phyloP scores from a whole-genome alignment of 805 yeast species.

The Jamesozyma spencerorum region DNA sequence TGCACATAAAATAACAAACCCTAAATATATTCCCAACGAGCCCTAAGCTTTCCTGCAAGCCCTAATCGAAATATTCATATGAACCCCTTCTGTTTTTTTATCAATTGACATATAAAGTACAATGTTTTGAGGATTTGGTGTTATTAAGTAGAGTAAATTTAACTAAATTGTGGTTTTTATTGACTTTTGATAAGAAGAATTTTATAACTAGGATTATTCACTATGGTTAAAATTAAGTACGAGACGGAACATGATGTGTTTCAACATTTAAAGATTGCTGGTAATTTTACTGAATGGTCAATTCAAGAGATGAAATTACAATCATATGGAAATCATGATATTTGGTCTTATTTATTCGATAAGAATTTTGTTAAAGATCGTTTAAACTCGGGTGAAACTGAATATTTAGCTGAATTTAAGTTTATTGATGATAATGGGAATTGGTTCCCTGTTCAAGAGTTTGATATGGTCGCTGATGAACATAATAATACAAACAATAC shows the following conservation, averaged over 20 bases:
- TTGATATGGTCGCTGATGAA: conserved; percentile 28
- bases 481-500: conserved; percentile 33
- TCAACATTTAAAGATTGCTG: conserved; percentile 29
- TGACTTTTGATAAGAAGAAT: too few relatives aligned
- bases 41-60: too few relatives aligned
- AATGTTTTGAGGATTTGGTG: too few relatives aligned
- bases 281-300: conserved; percentile 32
- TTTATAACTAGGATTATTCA: too few relatives aligned
- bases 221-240: conserved; percentile 6
- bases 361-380: background rate
- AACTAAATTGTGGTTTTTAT: too few relatives aligned
- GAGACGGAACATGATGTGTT: background rate
- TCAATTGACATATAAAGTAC: too few relatives aligned
- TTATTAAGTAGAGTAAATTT: too few relatives aligned
- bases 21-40: too few relatives aligned
- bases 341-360: conserved; percentile 10
- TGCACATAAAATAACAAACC: too few relatives aligned
- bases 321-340: background rate
- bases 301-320: conserved; percentile 14
- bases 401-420: conserved; percentile 17
- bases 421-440: conserved; percentile 21
- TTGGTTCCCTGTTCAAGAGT: conserved; percentile 28
- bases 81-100: too few relatives aligned
- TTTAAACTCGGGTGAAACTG: too few relatives aligned
- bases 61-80: too few relatives aligned